Base-by-base conservation (phyloP, 2,329 filamentous ascomycete genomes). In the Rutstroemia sp. region DNA sequence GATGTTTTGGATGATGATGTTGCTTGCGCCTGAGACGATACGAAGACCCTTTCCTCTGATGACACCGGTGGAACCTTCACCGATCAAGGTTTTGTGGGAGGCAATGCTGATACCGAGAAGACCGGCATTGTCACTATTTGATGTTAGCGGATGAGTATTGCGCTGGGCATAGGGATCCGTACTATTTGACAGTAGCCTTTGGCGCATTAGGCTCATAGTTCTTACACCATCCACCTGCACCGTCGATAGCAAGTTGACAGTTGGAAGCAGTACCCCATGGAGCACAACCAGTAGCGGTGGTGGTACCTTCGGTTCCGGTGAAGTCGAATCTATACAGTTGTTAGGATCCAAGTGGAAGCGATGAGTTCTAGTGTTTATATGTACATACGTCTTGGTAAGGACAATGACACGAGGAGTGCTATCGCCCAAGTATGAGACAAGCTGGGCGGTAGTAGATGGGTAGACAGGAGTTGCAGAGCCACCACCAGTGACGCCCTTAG, bases 401-500 rank as follows among this genome's bases (percentile, higher is more conserved):
- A 85, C 74, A 63, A 86, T 84, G 58, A 79, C 77, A 23, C 51
- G 51, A 48, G 51, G 51, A 2, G 42, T 16, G 19, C 41, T 47
- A 47, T 54, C 51, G 23, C 19, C 16, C 16, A 54, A 37, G 42
- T 54, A 81, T 77, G 12, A 82, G 64, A 19, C 77, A 48, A 86
- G 77, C 75, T 87, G 74, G 23, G 71, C 74, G 44, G 69, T 81
- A 49, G 73, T 78, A 17, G 68, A 72, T 12, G 82, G 82, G 62
- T 80, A 79, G 17, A 79, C 79, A 27, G 79, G 68, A 8, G 73
- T 70, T 21, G 78, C 81, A 58, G 63, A 73, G 53, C 81, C 82
- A 64, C 83, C 83, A 39, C 83, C 83, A 17, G 83, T 86, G 27
- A 81, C 78, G 49, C 80, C 79, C 57, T 72, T 68, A 16, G 75